Base-by-base conservation (phyloP, 1,139 yeast genomes). In the Geotrichum cucujoidarum region DNA sequence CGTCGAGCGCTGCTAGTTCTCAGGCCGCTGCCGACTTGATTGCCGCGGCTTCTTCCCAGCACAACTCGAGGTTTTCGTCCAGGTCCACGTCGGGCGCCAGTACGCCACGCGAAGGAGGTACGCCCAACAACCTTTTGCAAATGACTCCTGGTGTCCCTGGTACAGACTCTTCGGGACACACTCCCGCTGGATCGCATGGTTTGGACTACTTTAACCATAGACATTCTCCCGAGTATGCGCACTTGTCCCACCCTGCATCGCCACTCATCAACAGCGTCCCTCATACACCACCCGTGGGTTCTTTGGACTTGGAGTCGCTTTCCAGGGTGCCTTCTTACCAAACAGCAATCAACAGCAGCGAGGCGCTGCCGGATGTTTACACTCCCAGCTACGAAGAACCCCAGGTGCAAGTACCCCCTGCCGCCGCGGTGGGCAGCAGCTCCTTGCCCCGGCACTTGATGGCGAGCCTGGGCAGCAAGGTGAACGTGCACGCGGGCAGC, bases 241-340 rank as follows among this genome's bases (percentile, higher is more conserved):
- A 44, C 22, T 13, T 35, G 3, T 43, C 47, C 3, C 30, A 44
- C 34, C 43, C 48, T 6, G 36, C 32, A 6, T 40, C 46, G n/a
- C 51, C 42, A 8, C 11, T 14, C 25, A 29, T 20, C 22, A 20
- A 20, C 10, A 14, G 30, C 13, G 17, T 27, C 2, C 21, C 20
- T 10, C 16, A 22, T 5, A 16, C 40, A 4, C 35, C 46, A 11
- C 7, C 21, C 11, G 38, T 24, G 32, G 21, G 35, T 13, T 35
- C 20, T 14, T 22, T 37, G 34, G 74, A 76, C 52, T 58, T 74
- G 3, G 65, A 67, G 5, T 65, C 69, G 2, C 62, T 89, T 55
- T 79, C 83, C 14, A 69, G 78, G 50, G 95, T 89, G 2, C 97
- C 97, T 0, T 80, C 95, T 0, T 90, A 90, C 64, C 75, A 76